Base-by-base conservation (phyloP, 768 basidiomycete species). In the Roridomyces roridus region DNA sequence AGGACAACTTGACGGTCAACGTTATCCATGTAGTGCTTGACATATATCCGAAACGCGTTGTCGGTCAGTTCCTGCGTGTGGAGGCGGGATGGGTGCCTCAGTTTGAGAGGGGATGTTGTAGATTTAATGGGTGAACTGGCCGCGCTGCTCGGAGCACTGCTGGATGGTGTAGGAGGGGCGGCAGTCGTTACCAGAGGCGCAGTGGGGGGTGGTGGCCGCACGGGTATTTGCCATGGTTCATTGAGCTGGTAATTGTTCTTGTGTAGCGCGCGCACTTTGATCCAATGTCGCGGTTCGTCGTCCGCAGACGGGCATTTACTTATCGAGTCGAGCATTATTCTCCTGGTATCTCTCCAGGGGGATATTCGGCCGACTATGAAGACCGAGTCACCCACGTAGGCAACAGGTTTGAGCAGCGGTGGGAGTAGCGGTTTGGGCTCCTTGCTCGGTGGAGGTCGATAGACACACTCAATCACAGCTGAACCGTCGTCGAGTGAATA, bases 401-500 rank as follows among this genome's bases (percentile, higher is more conserved):
- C 61, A 14, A 55, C 2, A 14, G 61, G 52, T 20, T 62, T 10
- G 48, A 55, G 37, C 4, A 29, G 42, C 10, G 42, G 51, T 1
- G 29, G 41, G 46, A n/a, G 52, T 25, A 41, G 46, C 36, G 28
- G 29, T 31, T 46, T 56, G 12, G 46, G 20, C 29, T 43, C 59
- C 49, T 64, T 64, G n/a, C 47, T 48, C 10, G 68, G 66, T 21
- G 69, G 60, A 6, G 70, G 68, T 37, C 73, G 21, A 65, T 84
- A 80, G 3, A 75, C 65, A 64, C 91, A 92, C 42, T 92, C 90
- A 23, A 93, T 77, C 4, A 88, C 85, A 25, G 75, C 85, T 2
- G 89, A 88, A 6, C 90, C 89, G 62, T 93, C 91, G 65, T 93
- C 91, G 55, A 92, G 89, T 92, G 81, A 79, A 67, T 91, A 91